A percentile compares a stretch with the other conserved stretches of the same genome.
Conservation (phyloP, 768 basidiomycete species). For the Lactarius hatsudake region DNA sequence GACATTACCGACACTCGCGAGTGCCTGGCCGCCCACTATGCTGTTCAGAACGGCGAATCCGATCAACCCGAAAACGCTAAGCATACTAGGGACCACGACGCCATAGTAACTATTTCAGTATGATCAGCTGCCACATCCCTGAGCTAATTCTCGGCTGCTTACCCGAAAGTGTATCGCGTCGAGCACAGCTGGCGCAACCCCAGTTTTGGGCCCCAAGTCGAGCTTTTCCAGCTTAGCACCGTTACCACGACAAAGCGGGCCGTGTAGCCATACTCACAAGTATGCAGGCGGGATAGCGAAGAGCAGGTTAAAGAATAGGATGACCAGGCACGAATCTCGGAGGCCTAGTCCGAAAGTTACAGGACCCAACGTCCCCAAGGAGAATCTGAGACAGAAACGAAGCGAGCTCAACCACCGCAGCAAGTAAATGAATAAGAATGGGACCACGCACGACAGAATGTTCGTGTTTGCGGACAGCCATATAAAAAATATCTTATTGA, state of each 20-base stretch:
- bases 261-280: slow-evolving; percentile 34
- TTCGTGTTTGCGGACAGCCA: slow-evolving; percentile 43
- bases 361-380: slow-evolving; percentile 47
- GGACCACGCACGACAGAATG: slow-evolving; percentile 37
- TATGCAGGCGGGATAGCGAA: slow-evolving; percentile 44
- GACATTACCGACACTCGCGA: slow-evolving; percentile 50
- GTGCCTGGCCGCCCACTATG: slow-evolving; percentile 61
- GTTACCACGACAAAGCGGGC: background rate
- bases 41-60: slow-evolving; percentile 59
- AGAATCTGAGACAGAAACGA: slow-evolving; percentile 37
- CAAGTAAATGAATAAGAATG: background rate
- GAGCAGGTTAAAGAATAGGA: slow-evolving; percentile 46
- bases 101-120: slow-evolving; percentile 51
- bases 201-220: slow-evolving; percentile 72
- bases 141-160: slow-evolving; percentile 27
- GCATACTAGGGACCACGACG: slow-evolving; percentile 43
- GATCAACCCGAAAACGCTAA: slow-evolving; percentile 50
- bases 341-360: slow-evolving; percentile 44
- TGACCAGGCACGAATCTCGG: slow-evolving; percentile 45
- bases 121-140: background rate
- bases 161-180: slow-evolving; percentile 61
- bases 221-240: slow-evolving; percentile 35
- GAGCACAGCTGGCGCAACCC: slow-evolving; percentile 83
- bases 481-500: slow-evolving; percentile 42
- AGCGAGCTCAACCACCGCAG: background rate